phyloP scores from a whole-genome alignment of 805 yeast genomes.

The Wickerhamiella hasegawae region DNA sequence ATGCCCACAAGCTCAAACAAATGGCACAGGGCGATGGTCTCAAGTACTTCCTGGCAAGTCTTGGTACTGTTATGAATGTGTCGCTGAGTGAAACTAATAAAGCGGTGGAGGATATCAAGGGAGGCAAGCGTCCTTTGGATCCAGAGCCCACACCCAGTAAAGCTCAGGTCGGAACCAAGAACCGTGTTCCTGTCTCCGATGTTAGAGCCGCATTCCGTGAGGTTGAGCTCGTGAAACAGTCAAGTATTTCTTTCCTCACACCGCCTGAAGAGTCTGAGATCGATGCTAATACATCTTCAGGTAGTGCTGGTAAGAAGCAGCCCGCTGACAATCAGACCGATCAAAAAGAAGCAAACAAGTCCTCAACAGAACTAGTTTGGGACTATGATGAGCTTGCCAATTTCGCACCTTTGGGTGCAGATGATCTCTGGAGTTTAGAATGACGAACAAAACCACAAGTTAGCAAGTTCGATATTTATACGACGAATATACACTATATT shows the following conservation, averaged over 20 bases:
- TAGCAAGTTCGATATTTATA: too few relatives aligned
- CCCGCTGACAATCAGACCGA: too few relatives aligned
- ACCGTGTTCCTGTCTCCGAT: slow-evolving; percentile 19
- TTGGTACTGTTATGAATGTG: slow-evolving; percentile 22
- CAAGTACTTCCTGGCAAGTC: slow-evolving; percentile 19
- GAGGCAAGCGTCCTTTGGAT: slow-evolving; percentile 1
- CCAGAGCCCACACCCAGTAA: slow-evolving; percentile 3
- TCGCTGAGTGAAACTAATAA: slow-evolving; percentile 17
- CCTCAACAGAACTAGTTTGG: too few relatives aligned
- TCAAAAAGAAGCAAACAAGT: too few relatives aligned
- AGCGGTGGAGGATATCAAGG: slow-evolving; percentile 5
- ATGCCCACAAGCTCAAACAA: slow-evolving; percentile 15
- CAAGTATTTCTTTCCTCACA: slow-evolving; percentile 16
- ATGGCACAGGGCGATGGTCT: slow-evolving; percentile 19
- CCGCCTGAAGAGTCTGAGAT: slow-evolving; percentile 15
- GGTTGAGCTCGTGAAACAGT: slow-evolving; percentile 17
- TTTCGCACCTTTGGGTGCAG: too few relatives aligned
- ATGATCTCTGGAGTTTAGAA: too few relatives aligned
- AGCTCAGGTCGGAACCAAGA: slow-evolving; percentile 2
- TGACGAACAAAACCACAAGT: too few relatives aligned
- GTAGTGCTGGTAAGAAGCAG: too few relatives aligned
- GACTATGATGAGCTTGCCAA: too few relatives aligned
- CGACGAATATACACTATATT: too few relatives aligned
- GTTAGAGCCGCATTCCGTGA: slow-evolving; percentile 21
- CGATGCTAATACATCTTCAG: not conserved